Evolutionary conservation across 2,329 filamentous ascomycete species (phyloP), one percentile per base, ranked within the genome.

Genomic region (Fusarium sp.): DNA sequence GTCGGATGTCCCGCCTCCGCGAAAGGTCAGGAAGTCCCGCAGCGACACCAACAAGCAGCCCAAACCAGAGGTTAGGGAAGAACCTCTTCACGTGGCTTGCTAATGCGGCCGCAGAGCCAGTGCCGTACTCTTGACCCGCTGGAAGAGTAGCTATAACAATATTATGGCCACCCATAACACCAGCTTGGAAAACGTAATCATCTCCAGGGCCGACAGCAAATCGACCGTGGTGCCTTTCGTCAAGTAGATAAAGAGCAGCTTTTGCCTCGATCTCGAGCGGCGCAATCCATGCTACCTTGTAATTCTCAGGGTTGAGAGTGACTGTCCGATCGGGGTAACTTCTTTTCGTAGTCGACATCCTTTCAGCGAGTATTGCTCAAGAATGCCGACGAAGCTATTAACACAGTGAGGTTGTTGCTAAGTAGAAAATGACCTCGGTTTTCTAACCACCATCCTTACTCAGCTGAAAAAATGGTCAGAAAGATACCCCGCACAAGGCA

Each of bases 281-380:
- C 1, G 78, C 77, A 31, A 81, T 75, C 79, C 77, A 81, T 50
- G 74, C 76, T 2, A 81, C 67, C 0, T 70, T 74, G 42, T 81
- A 81, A 13, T 47, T 5, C 2, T 9, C 29, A 1, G 67, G 72
- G 27, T 72, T 15, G 4, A 25, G 10, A 25, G 9, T 20, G 25
- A 6, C 42, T 5, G 42, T 14, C 7, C n/a, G 27, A 31, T 29
- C 25, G 5, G 7, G 29, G 11, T 31, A 31, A 9, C 7, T 25
- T 9, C 4, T 25, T 25, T 9, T 25, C 10, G 10, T 25, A 25
- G 5, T 25, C 25, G 25, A 6, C 25, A 25, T 25, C 25, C 10
- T 25, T 25, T 25, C 25, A 9, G 23, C 8, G 5, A 25, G 23
- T n/a, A n/a, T n/a, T n/a, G n/a, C n/a, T 8, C 23, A 25, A 5